Base-by-base conservation (phyloP, 2,329 filamentous ascomycete genomes). In the Hansfordia pulvinata region DNA sequence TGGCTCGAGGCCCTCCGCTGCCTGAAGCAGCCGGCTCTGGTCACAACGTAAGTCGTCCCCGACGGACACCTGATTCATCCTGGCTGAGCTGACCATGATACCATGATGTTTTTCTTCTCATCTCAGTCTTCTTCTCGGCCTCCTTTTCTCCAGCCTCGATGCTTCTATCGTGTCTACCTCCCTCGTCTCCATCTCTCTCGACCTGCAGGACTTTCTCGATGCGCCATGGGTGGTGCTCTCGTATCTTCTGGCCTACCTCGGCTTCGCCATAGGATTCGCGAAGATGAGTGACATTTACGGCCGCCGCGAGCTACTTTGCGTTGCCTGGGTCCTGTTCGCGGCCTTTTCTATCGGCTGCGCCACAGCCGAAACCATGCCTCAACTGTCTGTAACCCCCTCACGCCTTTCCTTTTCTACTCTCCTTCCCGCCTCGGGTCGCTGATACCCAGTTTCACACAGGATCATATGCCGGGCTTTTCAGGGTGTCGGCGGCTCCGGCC, bases 231-330 rank as follows among this genome's bases (percentile, higher is more conserved):
- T 69, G 18, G 54, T 70, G 4, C 42, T 71, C 26, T 57, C 64
- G 1, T 72, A 72, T 35, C 53, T 72, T 8, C 41, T 72, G 13
- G 64, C 65, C 1, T 71, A 71, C 36, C 60, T 72, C 52, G 64
- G 64, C n/a, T 68, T 69, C 25, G 62, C 67, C 4, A 59, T 70
- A 16, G 59, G 61, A 26, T 63, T 69, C 31, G 64, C 68, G n/a
- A 70, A 69, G 35, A 44, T 69, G 20, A 71, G 66, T 36, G 66
- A 72, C 38, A 64, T 72, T 11, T 70, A 69, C 29, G 68, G 68
- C n/a, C 58, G 64, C 16, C 54, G 54, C 29, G 54, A 62, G 37
- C 50, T 65, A 37, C 42, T 69, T 24, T 48, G 60, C 13, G 43
- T 54, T 18, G 64, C 64, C 6, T 71, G 64, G 63, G 41, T 62